phyloP scores from a whole-genome alignment of 1,284 basidiomycete species.

The Mrakiaceae sp. region DNA sequence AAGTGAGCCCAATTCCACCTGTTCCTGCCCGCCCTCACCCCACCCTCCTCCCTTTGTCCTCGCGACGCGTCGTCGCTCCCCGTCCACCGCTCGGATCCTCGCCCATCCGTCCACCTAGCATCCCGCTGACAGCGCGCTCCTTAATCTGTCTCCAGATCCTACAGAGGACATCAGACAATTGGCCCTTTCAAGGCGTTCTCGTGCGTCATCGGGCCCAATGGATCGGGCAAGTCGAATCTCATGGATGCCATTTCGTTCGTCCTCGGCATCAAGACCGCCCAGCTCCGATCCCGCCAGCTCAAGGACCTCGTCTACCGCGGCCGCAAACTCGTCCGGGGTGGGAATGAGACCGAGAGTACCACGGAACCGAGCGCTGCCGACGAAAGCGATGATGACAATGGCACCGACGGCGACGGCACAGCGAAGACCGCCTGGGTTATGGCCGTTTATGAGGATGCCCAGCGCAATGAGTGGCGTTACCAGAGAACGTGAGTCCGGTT shows the following conservation, averaged over 20 bases:
- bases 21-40: neutral
- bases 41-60: neutral
- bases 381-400: slow-evolving; percentile 30
- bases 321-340: slow-evolving; percentile 49
- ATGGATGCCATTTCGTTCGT: slow-evolving; percentile 99
- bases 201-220: slow-evolving; percentile 95
- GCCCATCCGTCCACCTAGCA: no score
- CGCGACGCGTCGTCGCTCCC: neutral
- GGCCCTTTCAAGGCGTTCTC: slow-evolving; percentile 90
- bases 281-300: slow-evolving; percentile 83
- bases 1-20: neutral
- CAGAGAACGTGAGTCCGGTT: slow-evolving; percentile 64
- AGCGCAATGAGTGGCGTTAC: slow-evolving; percentile 75
- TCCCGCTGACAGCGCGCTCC: neutral
- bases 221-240: slow-evolving; percentile 95
- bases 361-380: slow-evolving; percentile 21
- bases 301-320: slow-evolving; percentile 94
- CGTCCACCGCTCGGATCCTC: no score
- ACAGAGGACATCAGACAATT: slow-evolving; percentile 68
- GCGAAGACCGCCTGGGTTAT: slow-evolving; percentile 90
- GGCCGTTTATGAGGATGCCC: slow-evolving; percentile 71
- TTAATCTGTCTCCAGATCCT: slow-evolving; percentile 15
- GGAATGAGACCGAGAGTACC: slow-evolving; percentile 26
- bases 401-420: slow-evolving; percentile 54
- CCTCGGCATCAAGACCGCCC: slow-evolving; percentile 85